Base-by-base conservation (phyloP, 306 rosid genomes). In the Rubus parviflorus region DNA sequence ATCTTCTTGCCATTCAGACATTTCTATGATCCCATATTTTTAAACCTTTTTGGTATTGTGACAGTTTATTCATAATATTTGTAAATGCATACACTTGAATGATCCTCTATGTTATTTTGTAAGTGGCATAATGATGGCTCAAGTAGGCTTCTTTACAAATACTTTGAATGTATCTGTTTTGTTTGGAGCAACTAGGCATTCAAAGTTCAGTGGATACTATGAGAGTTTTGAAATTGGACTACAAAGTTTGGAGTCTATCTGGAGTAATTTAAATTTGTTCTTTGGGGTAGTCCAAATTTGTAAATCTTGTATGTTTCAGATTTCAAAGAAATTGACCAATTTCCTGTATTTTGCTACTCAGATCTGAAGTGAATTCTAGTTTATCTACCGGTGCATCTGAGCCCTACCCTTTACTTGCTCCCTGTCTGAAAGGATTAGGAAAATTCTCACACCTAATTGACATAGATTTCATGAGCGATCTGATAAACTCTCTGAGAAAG, bases 361-460 rank as follows among this genome's bases (percentile, higher is more conserved):
- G 98, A 79, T 81, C 91, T 75, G 96, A 86, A 89, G 89, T 70
- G 52, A 85, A 79, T 77, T 42, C 70, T 30, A 75, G 75, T 67
- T 57, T 48, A 74, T 68, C 82, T 72, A 80, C 86, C 13, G 77
- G 81, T 82, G 70, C 83, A 66, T 80, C 79, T 80, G 90, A 77
- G 43, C 68, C 90, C 76, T 91, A 89, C 78, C 94, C 93, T 30
- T 80, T 96, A 77, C 97, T 96, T 72, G 88, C 87, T 82, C 92
- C 97, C 6, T 96, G 96, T 81, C 90, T 96, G 74, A 86, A 88
- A 84, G 99, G 99, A 75, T 89, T 96, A 66, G 99, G 90, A 68
- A 96, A 96, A 81, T 92, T 91, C 78, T 86, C 98, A 0, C 97
- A 95, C 75, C 86, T 90, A 72, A 87, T 95, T 72, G 99, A 95